Conservation (phyloP, 1,139 yeast genomes). For the Diutina catenulata region DNA sequence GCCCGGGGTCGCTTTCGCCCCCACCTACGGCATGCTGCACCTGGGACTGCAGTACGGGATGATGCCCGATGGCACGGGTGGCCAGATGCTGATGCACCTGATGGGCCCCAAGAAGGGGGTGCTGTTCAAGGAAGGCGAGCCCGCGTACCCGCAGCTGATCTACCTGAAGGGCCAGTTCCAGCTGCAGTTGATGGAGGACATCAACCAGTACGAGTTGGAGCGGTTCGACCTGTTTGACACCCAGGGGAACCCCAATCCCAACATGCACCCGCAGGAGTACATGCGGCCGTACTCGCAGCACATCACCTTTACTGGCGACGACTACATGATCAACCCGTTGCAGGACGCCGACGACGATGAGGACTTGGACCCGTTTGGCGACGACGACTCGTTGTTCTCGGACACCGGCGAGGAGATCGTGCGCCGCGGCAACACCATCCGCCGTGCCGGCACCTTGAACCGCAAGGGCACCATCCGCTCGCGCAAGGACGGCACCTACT, state of each 20-base stretch:
- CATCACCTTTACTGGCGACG: constrained; percentile 25
- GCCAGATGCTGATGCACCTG: constrained; percentile 2
- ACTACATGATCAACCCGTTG: constrained; percentile 29
- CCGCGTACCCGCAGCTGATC: constrained; percentile 5
- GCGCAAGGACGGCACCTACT: constrained; percentile 10
- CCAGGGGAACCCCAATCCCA: constrained; percentile 10
- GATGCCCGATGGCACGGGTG: constrained; percentile 4
- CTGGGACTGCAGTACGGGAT: constrained; percentile 3
- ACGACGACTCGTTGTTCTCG: constrained; percentile 32
- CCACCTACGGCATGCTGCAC: constrained; percentile 2
- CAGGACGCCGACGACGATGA: constrained; percentile 30
- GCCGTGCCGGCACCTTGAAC: constrained; percentile 13
- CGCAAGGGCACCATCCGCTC: constrained; percentile 12
- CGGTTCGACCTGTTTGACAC: constrained; percentile 14
- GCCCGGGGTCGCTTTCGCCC: constrained; percentile 1
- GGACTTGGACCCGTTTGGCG: constrained; percentile 34
- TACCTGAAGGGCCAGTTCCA: constrained; percentile 4
- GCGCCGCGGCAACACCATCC: constrained; percentile 24
- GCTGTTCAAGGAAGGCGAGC: constrained; percentile 4
- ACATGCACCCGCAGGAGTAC: constrained; percentile 10
- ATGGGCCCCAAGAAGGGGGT: constrained; percentile 5
- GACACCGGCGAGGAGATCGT: constrained; percentile 30
- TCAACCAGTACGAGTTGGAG: constrained; percentile 15
- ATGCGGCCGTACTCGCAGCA: constrained; percentile 15
- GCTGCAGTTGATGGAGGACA: constrained; percentile 10